phyloP scores from a whole-genome alignment of 805 yeast species.

The Starmera quercuum region DNA sequence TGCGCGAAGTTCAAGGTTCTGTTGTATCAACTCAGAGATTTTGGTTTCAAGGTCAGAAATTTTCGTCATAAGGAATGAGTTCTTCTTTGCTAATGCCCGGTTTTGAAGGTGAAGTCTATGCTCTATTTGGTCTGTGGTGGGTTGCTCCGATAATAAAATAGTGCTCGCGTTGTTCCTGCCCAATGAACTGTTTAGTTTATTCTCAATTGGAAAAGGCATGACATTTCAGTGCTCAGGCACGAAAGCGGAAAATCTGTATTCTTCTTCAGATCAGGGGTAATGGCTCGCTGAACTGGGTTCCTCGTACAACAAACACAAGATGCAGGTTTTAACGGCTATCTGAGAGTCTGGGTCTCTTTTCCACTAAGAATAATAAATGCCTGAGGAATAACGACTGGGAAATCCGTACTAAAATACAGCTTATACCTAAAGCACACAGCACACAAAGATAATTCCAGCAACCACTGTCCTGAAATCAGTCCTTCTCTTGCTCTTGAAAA shows the following conservation, averaged over 20 bases:
- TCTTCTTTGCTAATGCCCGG: conserved; percentile 50
- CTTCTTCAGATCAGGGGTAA: neutral
- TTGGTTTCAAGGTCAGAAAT: conserved; percentile 46
- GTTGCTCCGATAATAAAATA: neutral
- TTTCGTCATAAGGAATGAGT: conserved; percentile 42
- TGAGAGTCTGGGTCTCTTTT: too few relatives aligned
- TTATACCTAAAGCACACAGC: too few relatives aligned
- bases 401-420: too few relatives aligned
- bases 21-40: conserved; percentile 40
- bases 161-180: neutral
- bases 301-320: too few relatives aligned
- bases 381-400: too few relatives aligned
- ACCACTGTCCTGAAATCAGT: too few relatives aligned
- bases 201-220: conserved; percentile 18
- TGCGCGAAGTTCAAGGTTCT: conserved; percentile 37
- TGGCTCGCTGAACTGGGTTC: neutral
- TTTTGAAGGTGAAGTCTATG: conserved; percentile 31
- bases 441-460: too few relatives aligned
- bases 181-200: conserved; percentile 11
- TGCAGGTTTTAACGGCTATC: too few relatives aligned
- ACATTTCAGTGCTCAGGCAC: conserved; percentile 5
- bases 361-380: too few relatives aligned
- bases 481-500: too few relatives aligned
- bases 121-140: conserved; percentile 9
- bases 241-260: neutral